Evolutionary conservation across 2,329 filamentous ascomycete genomes (phyloP), one percentile per base, ranked within the genome.

Genomic region (Claviceps capensis): DNA sequence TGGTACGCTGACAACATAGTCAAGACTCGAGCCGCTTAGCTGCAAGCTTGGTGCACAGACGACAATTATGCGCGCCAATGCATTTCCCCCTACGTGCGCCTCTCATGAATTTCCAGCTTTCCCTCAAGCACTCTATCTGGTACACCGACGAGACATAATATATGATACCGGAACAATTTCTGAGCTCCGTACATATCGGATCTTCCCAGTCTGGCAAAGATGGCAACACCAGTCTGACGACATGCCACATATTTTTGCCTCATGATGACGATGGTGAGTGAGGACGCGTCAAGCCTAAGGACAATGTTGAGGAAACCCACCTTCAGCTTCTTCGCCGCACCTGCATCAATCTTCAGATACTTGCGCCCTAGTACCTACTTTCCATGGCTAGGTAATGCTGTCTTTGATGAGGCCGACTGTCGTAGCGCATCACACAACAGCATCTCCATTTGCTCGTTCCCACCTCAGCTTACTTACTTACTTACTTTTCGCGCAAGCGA

Each of bases 11-110:
- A 67, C 4, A 71, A 65, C 47, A 61, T 62, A 13, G 66, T 19
- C 19, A 2, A 19, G 19, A 19, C 19, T 73, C 43, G 69, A 72
- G 57, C 72, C 72, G 60, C 26, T 72, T 2, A 55, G 62, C 17
- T 59, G 59, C 52, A 69, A 72, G 58, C 26, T 30, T 9, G 26
- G 26, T 30, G 8, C 3, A 8, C 8, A 9, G 26, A 8, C 7
- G 8, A 30, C 26, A 8, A 9, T 30, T 4, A 30, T 30, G 30
- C 8, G 30, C 30, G 8, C 30, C 8, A 30, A 30, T 30, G 30
- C 8, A 9, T 30, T 30, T 30, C 30, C 8, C 30, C 30, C 8
- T 30, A 30, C 30, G 30, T 30, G 30, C 30, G 30, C 30, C 30
- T 30, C 30, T 30, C 30, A 30, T 30, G 8, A 30, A 30, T 9